A percentile compares a stretch with the other conserved stretches of the same genome.
These are phyloP conservation scores for Dentipellis fragilis DNA, from an alignment of 768 basidiomycete genomes.

Conservation along the genomic window DNA sequence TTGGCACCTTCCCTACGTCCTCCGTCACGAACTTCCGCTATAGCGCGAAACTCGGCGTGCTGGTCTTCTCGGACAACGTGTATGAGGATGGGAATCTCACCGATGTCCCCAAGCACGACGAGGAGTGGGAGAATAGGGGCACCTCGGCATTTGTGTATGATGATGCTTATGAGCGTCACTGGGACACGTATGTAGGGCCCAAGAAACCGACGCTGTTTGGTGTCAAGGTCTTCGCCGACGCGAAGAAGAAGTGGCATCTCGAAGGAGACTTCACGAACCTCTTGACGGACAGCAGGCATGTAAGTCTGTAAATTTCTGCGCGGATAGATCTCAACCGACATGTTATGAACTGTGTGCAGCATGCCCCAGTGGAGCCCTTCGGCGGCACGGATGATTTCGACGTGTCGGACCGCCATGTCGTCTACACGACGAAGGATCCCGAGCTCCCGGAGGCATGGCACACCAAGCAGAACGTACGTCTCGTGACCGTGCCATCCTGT, in stretches of 20 bases:
- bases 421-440: slow-evolving; percentile 84
- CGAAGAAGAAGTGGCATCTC: slow-evolving; percentile 43
- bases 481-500: background rate
- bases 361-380: slow-evolving; percentile 75
- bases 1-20: slow-evolving; percentile 62
- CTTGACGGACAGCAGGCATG: slow-evolving; percentile 60
- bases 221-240: slow-evolving; percentile 40
- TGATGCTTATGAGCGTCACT: slow-evolving; percentile 37
- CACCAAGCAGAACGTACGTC: slow-evolving; percentile 73
- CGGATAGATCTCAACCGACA: background rate
- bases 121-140: slow-evolving; percentile 63
- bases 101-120: slow-evolving; percentile 59
- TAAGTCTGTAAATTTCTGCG: slow-evolving; percentile 24
- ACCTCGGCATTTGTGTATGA: slow-evolving; percentile 51
- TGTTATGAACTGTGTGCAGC: slow-evolving; percentile 25
- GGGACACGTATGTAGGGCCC: slow-evolving; percentile 61
- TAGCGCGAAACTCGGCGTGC: slow-evolving; percentile 37
- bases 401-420: slow-evolving; percentile 54
- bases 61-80: slow-evolving; percentile 84
- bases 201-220: slow-evolving; percentile 69
- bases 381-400: slow-evolving; percentile 80
- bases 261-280: slow-evolving; percentile 46
- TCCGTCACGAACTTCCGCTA: slow-evolving; percentile 66
- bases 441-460: slow-evolving; percentile 69
- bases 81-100: slow-evolving; percentile 67